Evolutionary conservation across 1,139 yeast genomes (phyloP), one percentile per base, ranked within the genome.

Genomic region (Entelexis sorbosivorans): DNA sequence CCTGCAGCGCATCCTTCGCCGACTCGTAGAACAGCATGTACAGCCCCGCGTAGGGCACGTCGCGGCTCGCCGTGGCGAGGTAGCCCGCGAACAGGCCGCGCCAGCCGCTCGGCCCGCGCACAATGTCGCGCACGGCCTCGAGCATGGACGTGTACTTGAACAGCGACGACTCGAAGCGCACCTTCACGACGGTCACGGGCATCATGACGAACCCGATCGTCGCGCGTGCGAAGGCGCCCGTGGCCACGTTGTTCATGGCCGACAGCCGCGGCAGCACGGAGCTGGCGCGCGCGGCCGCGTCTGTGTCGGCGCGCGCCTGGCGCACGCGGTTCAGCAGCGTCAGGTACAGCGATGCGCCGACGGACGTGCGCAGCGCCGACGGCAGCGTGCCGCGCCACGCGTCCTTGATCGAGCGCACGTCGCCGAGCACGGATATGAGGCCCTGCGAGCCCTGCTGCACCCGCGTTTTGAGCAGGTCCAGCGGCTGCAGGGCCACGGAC

Each of bases 161-260:
- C 53, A 82, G 60, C 50, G 82, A 82, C 10, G 71, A 66, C 66
- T 91, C 97, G 61, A 77, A 88, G 44, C 97, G 73, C 11, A 94
- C 93, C 63, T 91, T 91, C 45, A 91, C 69, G n/a, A 91, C 80
- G 0, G 98, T 91, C n/a, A 91, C 77, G 0, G 98, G 98, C 98
- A 91, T 91, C n/a, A 96, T 87, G 20, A 85, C 57, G 57, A 82
- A 75, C 0, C 98, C 98, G 5, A 88, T 95, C 1, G 77, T 57
- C 0, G 91, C 89, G 52, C 98, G 72, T 1, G 93, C 82, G 2
- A 81, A 62, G 44, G 86, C 86, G 3, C 98, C 98, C 0, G 89
- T 74, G 5, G 77, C 55, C 52, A 89, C 68, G 63, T 91, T 91
- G 55, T 82, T 89, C 46, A 72, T 62, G 59, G 80, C 81, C 4